phyloP scores from a whole-genome alignment of 2,329 filamentous ascomycete genomes.

The Ophiosphaerella herpotricha region DNA sequence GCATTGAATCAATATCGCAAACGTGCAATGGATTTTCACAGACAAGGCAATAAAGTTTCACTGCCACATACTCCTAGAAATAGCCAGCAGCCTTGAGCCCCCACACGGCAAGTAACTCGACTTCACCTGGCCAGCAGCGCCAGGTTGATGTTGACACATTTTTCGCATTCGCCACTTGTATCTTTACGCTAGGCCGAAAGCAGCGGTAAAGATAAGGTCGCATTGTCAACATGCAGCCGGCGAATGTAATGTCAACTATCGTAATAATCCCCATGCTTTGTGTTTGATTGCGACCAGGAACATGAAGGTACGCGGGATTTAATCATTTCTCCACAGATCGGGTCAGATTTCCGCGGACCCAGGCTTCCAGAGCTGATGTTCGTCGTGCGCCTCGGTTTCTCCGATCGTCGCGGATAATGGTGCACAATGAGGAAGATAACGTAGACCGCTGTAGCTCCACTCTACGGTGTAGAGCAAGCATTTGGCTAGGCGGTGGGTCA shows the following conservation, averaged over 20 bases:
- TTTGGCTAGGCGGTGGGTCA: constrained; percentile 3
- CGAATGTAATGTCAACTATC: constrained; percentile 17
- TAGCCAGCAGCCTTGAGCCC: constrained; percentile 7
- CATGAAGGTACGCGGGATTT: constrained; percentile 24
- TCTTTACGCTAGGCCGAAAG: constrained; percentile 29
- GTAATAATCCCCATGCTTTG: constrained; percentile 5
- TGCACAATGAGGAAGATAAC: constrained; percentile 12
- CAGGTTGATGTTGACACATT: constrained; percentile 8
- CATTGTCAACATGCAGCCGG: constrained; percentile 29
- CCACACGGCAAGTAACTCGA: constrained; percentile 15
- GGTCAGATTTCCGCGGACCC: constrained; percentile 21
- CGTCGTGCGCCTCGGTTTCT: constrained; percentile 9
- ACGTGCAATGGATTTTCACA: too few relatives aligned
- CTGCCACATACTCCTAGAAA: constrained; percentile 13
- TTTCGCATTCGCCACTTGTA: constrained; percentile 10
- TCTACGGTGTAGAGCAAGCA: neutral
- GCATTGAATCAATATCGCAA: too few relatives aligned
- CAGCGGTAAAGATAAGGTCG: constrained; percentile 41
- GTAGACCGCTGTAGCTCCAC: constrained; percentile 8
- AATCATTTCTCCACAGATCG: constrained; percentile 28
- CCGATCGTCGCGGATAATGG: constrained; percentile 13
- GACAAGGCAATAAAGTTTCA: constrained; percentile 18
- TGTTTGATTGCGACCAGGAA: constrained; percentile 6
- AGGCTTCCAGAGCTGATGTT: constrained; percentile 11
- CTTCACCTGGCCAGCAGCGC: constrained; percentile 16